Base-by-base conservation (phyloP, 805 yeast genomes). In the Schizosaccharomyces japonicus region DNA sequence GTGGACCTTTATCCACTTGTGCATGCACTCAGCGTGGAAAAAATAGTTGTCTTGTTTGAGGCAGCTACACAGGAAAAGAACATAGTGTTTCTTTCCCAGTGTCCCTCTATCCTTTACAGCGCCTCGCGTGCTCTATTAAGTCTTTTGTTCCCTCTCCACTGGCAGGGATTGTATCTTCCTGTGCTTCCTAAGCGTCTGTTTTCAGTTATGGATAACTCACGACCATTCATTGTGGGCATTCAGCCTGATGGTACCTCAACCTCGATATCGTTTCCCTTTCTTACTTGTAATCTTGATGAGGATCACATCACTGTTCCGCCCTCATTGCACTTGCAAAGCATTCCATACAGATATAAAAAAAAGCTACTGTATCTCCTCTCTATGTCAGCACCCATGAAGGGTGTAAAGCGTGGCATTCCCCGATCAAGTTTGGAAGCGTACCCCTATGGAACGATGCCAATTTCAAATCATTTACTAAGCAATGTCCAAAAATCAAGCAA, bases 161-260 rank as follows among this genome's bases (percentile, higher is more conserved):
- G 54, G 54, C 54, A 49, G 29, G 48, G 51, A 15, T 51, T 52
- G 11, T 51, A 36, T 25, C 52, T 52, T 23, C 54, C 54, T 5
- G 52, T 52, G 13, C 48, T 52, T 3, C 54, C 52, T 2, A 31
- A 47, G 10, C 49, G 54, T 11, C 48, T 52, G 29, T 32, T 48
- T 1, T 44, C 50, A 13, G 52, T 54, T 33, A 49, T 52, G 6
- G 54, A 51, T 11, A 45, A 48, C 31, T 54, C 54, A 13, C 52
- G 52, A 7, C 51, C 54, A 5, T 52, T 49, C 31, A 51, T 52
- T 11, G 51, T 52, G 8, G 54, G 54, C 5, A 34, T 51, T 11
- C 52, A 49, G 15, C 39, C 25, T 7, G 25, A 36, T 23, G 25
- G 15, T 36, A 17, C 29, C 44, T 5, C 34, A 36, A 2, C 44